Evolutionary conservation across 1,139 yeast genomes (phyloP).

Genomic region (Williopsis jadinii): DNA sequence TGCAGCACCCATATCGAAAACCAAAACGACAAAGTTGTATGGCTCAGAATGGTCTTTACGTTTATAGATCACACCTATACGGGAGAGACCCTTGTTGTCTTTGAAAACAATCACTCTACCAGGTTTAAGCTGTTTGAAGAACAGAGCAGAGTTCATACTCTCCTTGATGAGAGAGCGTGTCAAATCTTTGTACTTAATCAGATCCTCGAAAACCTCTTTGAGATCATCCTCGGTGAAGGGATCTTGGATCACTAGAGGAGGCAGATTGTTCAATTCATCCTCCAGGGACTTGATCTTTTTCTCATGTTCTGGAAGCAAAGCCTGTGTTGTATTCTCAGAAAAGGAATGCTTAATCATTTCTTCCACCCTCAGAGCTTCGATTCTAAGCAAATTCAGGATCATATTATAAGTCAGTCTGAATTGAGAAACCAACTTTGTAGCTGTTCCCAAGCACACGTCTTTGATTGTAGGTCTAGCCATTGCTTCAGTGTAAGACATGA

Average conservation of each 20-base stretch:
- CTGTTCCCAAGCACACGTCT: conserved; percentile 77
- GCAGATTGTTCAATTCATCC: conserved; percentile 35
- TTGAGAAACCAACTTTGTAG: conserved; percentile 85
- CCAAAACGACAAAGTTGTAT: conserved; percentile 31
- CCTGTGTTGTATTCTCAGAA: conserved; percentile 85
- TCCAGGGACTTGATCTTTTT: conserved; percentile 50
- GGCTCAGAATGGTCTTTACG: conserved; percentile 24
- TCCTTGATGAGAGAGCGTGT: conserved; percentile 43
- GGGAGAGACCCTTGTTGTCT: conserved; percentile 35
- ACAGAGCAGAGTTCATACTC: conserved; percentile 38
- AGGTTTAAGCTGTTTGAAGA: conserved; percentile 39
- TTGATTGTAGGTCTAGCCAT: conserved; percentile 54
- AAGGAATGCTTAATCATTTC: conserved; percentile 97
- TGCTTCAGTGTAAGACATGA: conserved; percentile 79
- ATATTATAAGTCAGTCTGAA: conserved; percentile 91
- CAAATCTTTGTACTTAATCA: conserved; percentile 38
- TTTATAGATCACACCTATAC: conserved; percentile 50
- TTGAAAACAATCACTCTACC: conserved; percentile 62
- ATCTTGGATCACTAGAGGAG: conserved; percentile 33
- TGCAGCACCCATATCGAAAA: conserved; percentile 37
- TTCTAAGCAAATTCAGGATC: conserved; percentile 85
- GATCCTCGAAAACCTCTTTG: conserved; percentile 32
- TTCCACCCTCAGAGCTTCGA: conserved; percentile 90
- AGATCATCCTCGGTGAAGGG: conserved; percentile 36
- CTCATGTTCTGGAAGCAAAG: conserved; percentile 81